Percentiles rank a stretch among this genome's conserved stretches.
phyloP scores from a whole-genome alignment of 345 rosid genomes.

The Pugionium dolabratum region DNA sequence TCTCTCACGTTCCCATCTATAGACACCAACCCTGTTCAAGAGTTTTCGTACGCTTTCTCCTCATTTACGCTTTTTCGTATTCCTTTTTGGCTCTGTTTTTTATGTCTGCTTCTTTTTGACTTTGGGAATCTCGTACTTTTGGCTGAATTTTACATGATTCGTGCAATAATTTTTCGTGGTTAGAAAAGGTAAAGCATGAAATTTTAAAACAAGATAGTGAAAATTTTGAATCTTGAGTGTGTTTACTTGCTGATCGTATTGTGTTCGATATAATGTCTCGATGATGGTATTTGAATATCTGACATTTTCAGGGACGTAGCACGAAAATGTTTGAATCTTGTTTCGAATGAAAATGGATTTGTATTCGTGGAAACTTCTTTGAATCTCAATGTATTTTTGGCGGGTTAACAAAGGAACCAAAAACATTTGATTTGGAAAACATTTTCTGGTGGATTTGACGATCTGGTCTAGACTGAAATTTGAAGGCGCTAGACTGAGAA shows the following conservation, averaged over 20 bases:
- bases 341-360: conserved; percentile 25
- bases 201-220: not conserved
- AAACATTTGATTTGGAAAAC: not conserved
- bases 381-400: not conserved
- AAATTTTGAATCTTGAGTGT: not conserved
- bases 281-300: conserved; percentile 10
- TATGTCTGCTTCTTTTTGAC: too few relatives aligned
- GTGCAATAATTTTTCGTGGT: not conserved
- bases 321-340: conserved; percentile 24
- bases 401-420: not conserved
- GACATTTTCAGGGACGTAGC: conserved; percentile 21
- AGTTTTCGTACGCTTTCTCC: conserved; percentile 15
- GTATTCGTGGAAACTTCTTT: conserved; percentile 7
- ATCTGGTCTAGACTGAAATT: too few relatives aligned
- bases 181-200: not conserved
- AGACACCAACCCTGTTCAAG: conserved; percentile 29
- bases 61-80: not conserved
- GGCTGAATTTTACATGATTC: conserved; percentile 9
- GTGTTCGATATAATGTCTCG: conserved; percentile 33
- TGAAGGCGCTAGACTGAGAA: too few relatives aligned
- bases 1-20: conserved; percentile 47
- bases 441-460: conserved; percentile 24
- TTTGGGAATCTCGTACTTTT: not conserved
- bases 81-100: conserved; percentile 13
- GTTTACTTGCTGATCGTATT: conserved; percentile 5